Evolutionary conservation across 2,329 filamentous ascomycete genomes (phyloP).

Genomic region (Harringtonia aguacate): DNA sequence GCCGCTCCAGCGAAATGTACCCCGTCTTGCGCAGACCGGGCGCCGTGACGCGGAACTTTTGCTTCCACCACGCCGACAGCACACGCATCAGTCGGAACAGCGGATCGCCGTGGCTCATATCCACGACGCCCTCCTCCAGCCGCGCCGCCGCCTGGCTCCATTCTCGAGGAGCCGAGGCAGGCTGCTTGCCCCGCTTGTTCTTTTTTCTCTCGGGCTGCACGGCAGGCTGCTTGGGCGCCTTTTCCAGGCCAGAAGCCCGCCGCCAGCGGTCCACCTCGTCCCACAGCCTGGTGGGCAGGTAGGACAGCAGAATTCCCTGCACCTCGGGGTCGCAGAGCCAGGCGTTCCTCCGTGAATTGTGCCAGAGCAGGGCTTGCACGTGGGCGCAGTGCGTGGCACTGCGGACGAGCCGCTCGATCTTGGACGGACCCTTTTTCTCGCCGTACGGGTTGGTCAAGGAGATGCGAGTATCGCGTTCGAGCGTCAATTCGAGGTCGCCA

Average conservation of each 20-base stretch:
- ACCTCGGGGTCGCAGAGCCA: constrained; percentile 73
- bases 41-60: constrained; percentile 64
- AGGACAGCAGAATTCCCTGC: constrained; percentile 65
- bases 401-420: constrained; percentile 70
- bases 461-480: constrained; percentile 49
- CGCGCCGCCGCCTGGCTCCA: constrained; percentile 62
- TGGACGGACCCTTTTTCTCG: constrained; percentile 73
- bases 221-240: constrained; percentile 8
- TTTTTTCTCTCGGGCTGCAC: constrained; percentile 24
- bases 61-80: constrained; percentile 80
- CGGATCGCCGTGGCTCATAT: constrained; percentile 77
- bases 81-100: constrained; percentile 64
- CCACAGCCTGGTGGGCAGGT: constrained; percentile 56
- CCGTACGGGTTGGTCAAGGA: constrained; percentile 50
- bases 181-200: constrained; percentile 26
- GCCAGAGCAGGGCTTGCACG: constrained; percentile 77
- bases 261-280: constrained; percentile 67
- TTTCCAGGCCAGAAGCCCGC: constrained; percentile 52
- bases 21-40: constrained; percentile 82
- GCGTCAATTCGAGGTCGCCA: constrained; percentile 64
- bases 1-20: constrained; percentile 66
- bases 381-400: constrained; percentile 78
- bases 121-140: constrained; percentile 58
- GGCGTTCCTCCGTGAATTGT: constrained; percentile 75
- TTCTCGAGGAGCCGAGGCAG: constrained; percentile 38